These are phyloP conservation scores for Cladosporium sp. DNA, from an alignment of 2,329 filamentous ascomycete species.

Conservation along the genomic window DNA sequence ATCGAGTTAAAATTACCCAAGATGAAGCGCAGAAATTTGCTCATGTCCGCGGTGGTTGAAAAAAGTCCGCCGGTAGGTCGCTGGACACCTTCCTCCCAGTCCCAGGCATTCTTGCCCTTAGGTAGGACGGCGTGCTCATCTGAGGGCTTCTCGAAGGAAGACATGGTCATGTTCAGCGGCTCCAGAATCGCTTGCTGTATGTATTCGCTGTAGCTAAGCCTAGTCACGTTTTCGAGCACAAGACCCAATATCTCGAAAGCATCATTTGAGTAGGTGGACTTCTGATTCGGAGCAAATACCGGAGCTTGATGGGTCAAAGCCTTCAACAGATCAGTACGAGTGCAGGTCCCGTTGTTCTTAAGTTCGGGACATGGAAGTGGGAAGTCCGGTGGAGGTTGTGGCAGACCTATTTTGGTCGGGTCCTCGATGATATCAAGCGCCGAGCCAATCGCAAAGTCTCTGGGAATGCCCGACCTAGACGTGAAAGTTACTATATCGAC, in stretches of 20 bases:
- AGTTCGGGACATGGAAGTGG: conserved; percentile 33
- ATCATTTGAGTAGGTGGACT: conserved; percentile 38
- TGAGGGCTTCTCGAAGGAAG: conserved; percentile 28
- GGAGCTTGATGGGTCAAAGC: conserved; percentile 28
- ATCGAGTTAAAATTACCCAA: conserved; percentile 37
- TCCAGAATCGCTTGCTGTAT: conserved; percentile 36
- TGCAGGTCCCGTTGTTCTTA: conserved; percentile 28
- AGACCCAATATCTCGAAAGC: conserved; percentile 38
- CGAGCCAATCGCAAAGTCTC: conserved; percentile 28
- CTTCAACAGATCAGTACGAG: conserved; percentile 28
- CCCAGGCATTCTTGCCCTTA: conserved; percentile 30
- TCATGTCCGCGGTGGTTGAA: conserved; percentile 35
- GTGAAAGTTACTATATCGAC: background rate
- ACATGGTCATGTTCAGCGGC: conserved; percentile 32
- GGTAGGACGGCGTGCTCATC: conserved; percentile 36
- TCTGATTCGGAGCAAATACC: conserved; percentile 37
- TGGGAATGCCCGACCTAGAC: conserved; percentile 31
- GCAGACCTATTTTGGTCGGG: conserved; percentile 28
- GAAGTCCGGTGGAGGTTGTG: conserved; percentile 28
- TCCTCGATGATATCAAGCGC: conserved; percentile 8
- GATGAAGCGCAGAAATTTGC: conserved; percentile 39
- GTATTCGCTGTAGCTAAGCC: conserved; percentile 32
- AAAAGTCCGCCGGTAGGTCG: conserved; percentile 42
- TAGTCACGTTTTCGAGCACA: conserved; percentile 34
- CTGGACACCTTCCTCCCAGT: conserved; percentile 36